Evolutionary conservation across 2,329 filamentous ascomycete species (phyloP).

Genomic region (Calonectria crousiana): DNA sequence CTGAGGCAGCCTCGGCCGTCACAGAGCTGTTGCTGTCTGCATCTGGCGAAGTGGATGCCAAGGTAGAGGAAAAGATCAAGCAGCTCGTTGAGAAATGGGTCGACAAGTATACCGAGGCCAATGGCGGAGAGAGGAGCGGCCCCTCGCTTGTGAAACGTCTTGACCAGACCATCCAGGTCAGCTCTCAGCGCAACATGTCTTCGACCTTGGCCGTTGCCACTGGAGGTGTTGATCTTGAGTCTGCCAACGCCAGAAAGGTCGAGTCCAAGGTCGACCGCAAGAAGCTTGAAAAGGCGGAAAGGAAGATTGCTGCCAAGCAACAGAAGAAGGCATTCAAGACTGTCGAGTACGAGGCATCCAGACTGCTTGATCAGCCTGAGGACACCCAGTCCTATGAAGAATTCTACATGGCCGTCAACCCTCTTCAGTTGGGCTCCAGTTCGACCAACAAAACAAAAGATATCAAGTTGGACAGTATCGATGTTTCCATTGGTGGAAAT

Average conservation of each 20-base stretch:
- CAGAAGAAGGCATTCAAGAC: constrained; percentile 99
- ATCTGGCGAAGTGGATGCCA: constrained; percentile 81
- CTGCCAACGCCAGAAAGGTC: constrained; percentile 91
- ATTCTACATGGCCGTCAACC: constrained; percentile 99
- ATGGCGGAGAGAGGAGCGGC: constrained; percentile 78
- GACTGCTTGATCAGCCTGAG: constrained; percentile 85
- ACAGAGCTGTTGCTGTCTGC: constrained; percentile 93
- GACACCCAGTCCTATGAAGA: constrained; percentile 95
- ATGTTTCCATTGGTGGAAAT: constrained; percentile 90
- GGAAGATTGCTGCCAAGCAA: constrained; percentile 98
- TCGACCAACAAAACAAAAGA: constrained; percentile 94
- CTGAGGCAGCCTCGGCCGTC: constrained; percentile 85
- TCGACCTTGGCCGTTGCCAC: constrained; percentile 91
- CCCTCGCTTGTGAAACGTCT: constrained; percentile 85
- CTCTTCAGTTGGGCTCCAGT: constrained; percentile 83
- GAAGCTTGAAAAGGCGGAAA: constrained; percentile 98
- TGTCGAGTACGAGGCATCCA: constrained; percentile 96
- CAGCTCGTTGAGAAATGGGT: constrained; percentile 93
- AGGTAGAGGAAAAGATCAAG: constrained; percentile 82
- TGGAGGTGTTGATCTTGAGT: constrained; percentile 90
- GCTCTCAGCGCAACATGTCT: constrained; percentile 94
- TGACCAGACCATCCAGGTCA: constrained; percentile 95
- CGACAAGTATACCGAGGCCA: constrained; percentile 79
- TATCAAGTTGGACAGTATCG: constrained; percentile 96
- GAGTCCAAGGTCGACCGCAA: constrained; percentile 98